Base-by-base conservation (phyloP, 805 yeast genomes). In the Kodamaea jinghongensis region DNA sequence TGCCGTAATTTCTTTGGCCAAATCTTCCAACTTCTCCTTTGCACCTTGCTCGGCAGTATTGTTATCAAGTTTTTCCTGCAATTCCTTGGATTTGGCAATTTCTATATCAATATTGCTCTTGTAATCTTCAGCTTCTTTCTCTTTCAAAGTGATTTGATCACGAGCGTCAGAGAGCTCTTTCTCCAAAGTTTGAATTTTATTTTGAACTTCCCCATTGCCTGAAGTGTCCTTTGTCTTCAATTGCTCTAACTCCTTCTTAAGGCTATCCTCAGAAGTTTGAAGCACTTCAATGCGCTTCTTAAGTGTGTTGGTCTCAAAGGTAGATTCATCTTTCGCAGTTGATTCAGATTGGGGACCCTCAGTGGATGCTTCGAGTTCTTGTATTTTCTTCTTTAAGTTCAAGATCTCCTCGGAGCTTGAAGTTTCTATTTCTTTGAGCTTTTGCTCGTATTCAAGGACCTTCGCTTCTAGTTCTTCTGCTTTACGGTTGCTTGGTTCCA, bases 401-500 rank as follows among this genome's bases (percentile, higher is more conserved):
- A 11, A 8, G 20, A 34, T 14, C 16, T 34, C 36, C 11, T 14
- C 36, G 2, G 23, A 28, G 4, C n/a, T 22, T 17, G 16, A 9
- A 22, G 13, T 8, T 13, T 33, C 28, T 4, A 23, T 6, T 5
- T 33, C 36, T 4, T 22, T 33, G 3, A 33, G 9, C 11, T 33
- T 22, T 13, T 33, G 20, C 13, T 34, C 37, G 12, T 17, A 7
- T 20, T 14, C 11, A 14, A 26, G 11, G 12, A 35, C 17, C 17
- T 35, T 16, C n/a, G 12, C 20, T 12, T 34, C 38, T 28, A 39
- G 26, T 14, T 39, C 38, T 8, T 29, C 34, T 11, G 12, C 14
- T 13, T 16, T 30, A n/a, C 12, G 9, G 5, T 23, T 20, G 11
- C 15, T 13, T 8, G 7, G 8, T 23, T 33, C 36, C 16, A 33